A percentile compares a stretch with the other conserved stretches of the same genome.
Conservation (phyloP, 2,329 filamentous ascomycete genomes). For the Coniochaeta ligniaria region DNA sequence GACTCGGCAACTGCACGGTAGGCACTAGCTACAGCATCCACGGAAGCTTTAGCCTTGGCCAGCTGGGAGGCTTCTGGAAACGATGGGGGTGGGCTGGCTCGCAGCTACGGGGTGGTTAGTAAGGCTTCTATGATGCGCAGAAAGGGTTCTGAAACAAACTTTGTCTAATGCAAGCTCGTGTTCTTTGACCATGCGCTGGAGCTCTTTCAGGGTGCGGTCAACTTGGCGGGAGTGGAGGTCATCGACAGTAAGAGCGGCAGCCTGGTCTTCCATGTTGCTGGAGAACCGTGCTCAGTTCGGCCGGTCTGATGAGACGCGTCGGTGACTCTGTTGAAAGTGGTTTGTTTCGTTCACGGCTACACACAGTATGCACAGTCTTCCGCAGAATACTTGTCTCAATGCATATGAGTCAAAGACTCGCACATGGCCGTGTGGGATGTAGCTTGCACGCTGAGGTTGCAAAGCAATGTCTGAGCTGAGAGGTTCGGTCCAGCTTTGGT, state of each 20-base stretch:
- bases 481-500: neutral
- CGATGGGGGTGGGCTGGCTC: conserved; percentile 1
- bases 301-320: too few relatives aligned
- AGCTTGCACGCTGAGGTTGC: too few relatives aligned
- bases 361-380: too few relatives aligned
- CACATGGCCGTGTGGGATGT: too few relatives aligned
- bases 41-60: conserved; percentile 22
- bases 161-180: conserved; percentile 19
- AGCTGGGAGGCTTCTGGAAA: conserved; percentile 10
- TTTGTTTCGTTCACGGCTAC: too few relatives aligned
- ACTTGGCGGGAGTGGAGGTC: conserved; percentile 45
- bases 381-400: too few relatives aligned
- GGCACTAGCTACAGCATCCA: conserved; percentile 51
- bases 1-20: conserved; percentile 56
- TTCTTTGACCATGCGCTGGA: conserved; percentile 51
- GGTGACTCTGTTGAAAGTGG: too few relatives aligned
- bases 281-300: neutral
- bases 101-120: conserved; percentile 13
- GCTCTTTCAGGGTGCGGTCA: conserved; percentile 59
- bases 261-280: conserved; percentile 19
- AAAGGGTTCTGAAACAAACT: conserved; percentile 9
- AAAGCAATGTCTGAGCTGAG: too few relatives aligned
- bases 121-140: neutral
- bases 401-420: too few relatives aligned
- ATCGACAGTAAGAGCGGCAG: conserved; percentile 22